phyloP scores from a whole-genome alignment of 345 rosid species.

The Hibiscus syriacus region DNA sequence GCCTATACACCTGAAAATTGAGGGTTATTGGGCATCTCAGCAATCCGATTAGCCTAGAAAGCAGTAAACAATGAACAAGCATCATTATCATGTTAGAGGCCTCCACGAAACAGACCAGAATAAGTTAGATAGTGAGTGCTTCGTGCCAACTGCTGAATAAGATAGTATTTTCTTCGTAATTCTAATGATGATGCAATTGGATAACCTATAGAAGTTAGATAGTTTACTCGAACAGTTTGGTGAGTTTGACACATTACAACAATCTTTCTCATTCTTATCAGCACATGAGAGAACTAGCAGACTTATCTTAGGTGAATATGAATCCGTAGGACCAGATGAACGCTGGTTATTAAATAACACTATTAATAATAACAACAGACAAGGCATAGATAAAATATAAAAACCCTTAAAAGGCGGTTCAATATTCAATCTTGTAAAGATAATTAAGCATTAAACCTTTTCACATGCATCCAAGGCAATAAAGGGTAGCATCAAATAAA shows the following conservation, averaged over 20 bases:
- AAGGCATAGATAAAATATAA: neutral
- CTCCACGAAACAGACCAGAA: neutral
- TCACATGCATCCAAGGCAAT: neutral
- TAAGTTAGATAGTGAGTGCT: neutral
- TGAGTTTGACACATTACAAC: neutral
- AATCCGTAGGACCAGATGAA: neutral
- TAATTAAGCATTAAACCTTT: neutral
- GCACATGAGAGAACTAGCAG: neutral
- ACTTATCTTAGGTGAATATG: neutral
- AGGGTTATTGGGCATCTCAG: constrained; percentile 65
- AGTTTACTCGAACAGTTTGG: neutral
- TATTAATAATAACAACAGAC: neutral
- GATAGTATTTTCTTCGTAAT: neutral
- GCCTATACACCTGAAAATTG: constrained; percentile 72
- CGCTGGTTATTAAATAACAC: neutral
- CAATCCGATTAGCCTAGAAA: constrained; percentile 20
- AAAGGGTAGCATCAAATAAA: neutral
- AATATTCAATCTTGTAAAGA: neutral
- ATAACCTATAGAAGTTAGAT: neutral
- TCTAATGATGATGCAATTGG: neutral
- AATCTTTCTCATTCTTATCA: neutral
- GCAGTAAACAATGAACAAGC: constrained; percentile 21
- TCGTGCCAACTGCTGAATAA: neutral
- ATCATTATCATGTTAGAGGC: constrained; percentile 6
- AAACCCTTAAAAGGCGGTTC: neutral